Base-by-base conservation (phyloP, 805 yeast genomes). In the Metschnikowia rubicola region DNA sequence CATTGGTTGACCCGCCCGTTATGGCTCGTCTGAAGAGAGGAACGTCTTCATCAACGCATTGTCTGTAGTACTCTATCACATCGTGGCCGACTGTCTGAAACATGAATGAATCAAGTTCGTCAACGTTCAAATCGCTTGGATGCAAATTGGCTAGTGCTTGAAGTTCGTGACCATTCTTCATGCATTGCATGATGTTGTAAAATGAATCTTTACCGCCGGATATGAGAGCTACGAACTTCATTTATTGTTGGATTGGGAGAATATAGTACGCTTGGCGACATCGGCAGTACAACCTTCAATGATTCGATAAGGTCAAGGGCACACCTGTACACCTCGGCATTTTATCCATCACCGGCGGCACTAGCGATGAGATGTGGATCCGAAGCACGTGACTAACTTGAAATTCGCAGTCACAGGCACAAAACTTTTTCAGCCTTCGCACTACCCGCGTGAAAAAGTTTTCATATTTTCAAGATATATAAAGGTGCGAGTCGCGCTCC, bases 171-270 rank as follows among this genome's bases (percentile, higher is more conserved):
- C 95, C 96, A 43, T 86, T 81, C 3, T 78, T 75, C n/a, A 87
- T 62, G 59, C 98, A 89, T 62, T 94, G 96, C 34, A 89, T 68
- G 12, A 92, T 81, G 61, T 91, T 94, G 65, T 78, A 94, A 68
- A 91, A 89, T 8, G 97, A 91, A 64, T 94, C 99, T 60, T 94
- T 94, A 0, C 99, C 99, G 4, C 99, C 99, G 0, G 96, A 88
- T 0, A 94, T 82, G 19, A 94, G 73, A 0, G 96, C 99, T 31
- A 90, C 87, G 61, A 91, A 88, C 64, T 89, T 90, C 99, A 94
- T 92, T 11, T 31, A 11, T n/a, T 9, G 13, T 4, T 37, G 32
- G 11, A 37, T 12, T 8, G n/a, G 39, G 13, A 9, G 11, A 3
- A 12, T 21, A 21, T 4, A 21, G 26, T 21, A 21, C 26, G 7